phyloP scores from a whole-genome alignment of 2,329 filamentous ascomycete species.

The Stachybotrys chlorohalonatus region DNA sequence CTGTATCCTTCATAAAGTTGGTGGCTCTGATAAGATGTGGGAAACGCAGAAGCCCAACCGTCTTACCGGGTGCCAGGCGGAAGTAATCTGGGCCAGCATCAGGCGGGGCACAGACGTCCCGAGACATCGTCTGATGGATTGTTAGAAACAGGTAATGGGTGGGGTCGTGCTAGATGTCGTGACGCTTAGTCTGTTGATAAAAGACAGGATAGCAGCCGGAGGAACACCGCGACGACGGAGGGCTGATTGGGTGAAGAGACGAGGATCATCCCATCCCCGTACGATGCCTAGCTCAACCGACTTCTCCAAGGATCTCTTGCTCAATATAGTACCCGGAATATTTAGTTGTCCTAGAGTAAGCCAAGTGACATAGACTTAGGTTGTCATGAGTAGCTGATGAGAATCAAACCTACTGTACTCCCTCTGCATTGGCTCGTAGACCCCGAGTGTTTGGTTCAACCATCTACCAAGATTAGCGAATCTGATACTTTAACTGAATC shows the following conservation, averaged over 20 bases:
- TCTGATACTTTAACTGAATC: neutral
- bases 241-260: conserved; percentile 79
- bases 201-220: conserved; percentile 78
- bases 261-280: conserved; percentile 82
- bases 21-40: conserved; percentile 63
- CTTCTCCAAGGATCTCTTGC: conserved; percentile 74
- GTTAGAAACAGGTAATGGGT: conserved; percentile 71
- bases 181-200: conserved; percentile 84
- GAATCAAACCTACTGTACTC: conserved; percentile 43
- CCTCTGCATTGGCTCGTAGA: conserved; percentile 90
- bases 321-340: conserved; percentile 75
- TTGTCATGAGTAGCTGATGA: neutral
- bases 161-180: conserved; percentile 76
- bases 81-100: conserved; percentile 82
- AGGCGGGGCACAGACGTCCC: conserved; percentile 81
- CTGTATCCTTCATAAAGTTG: conserved; percentile 58
- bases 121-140: conserved; percentile 75
- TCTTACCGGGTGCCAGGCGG: conserved; percentile 68
- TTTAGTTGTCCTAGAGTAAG: conserved; percentile 34
- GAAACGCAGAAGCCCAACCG: conserved; percentile 64
- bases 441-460: conserved; percentile 70
- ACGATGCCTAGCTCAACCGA: conserved; percentile 70
- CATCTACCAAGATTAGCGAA: conserved; percentile 31
- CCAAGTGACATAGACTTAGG: too few relatives aligned
- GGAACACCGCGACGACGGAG: conserved; percentile 79